Evolutionary conservation across 495 filamentous ascomycete genomes (phyloP), one percentile per base, ranked within the genome.

Genomic region (Talaromyces stipitatus): DNA sequence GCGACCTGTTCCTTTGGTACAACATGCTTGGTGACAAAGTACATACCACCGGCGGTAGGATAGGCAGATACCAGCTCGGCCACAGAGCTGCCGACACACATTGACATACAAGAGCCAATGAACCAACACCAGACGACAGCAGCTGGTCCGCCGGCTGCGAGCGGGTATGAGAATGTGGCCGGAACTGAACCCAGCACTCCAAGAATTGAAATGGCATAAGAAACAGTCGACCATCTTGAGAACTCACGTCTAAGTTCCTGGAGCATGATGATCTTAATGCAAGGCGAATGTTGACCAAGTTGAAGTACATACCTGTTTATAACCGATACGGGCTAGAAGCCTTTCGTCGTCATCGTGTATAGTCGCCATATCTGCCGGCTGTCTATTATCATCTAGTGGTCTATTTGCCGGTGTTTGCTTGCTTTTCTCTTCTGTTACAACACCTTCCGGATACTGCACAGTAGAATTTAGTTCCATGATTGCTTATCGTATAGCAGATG

Each of bases 61-160:
- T 85, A 85, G 8, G 82, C 82, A 6, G 82, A 85, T 20, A 84
- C 82, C 20, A 85, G 65, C 64, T 85, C 82, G 11, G 82, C 78
- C 16, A 85, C 83, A 45, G 82, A 87, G 58, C 80, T 83, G 2
- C 83, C 82, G 57, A 87, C 86, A 56, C 79, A 83, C 73, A 83
- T 79, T 4, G 84, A 83, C 84, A 87, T 86, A 59, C 75, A 73
- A 5, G 82, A 85, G 41, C 85, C 85, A 54, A 86, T 73, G 58
- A 86, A 77, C 85, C 85, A 89, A 51, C 83, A 82, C 85, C 85
- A 89, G 16, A 88, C 82, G 10, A 83, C 84, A 6, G 85, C 85
- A 9, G 84, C 85, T 7, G 85, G 85, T 1, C 85, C 85, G n/a
- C 85, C 85, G 7, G 81, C 72, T n/a, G 71, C 70, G 32, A 88